A percentile compares a stretch with the other conserved stretches of the same genome.
Evolutionary conservation across 202 grass and related monocot species (phyloP).

Genomic region (Hordeum pubiflorum): DNA sequence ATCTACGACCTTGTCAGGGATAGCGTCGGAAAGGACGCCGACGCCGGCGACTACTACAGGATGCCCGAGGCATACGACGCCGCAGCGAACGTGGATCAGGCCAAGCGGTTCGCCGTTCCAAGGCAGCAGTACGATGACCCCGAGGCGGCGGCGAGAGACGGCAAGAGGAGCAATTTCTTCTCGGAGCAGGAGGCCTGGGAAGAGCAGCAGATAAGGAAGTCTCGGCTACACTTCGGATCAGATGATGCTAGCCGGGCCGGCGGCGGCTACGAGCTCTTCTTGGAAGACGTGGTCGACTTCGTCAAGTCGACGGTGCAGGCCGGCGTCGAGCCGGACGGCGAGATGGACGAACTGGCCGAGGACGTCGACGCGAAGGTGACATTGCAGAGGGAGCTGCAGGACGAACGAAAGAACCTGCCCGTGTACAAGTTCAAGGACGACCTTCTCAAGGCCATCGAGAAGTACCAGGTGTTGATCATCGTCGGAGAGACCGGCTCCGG

Average conservation of each 20-base stretch:
- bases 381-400: constrained; percentile 9
- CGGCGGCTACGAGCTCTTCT: constrained; percentile 11
- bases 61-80: constrained; percentile 46
- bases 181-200: constrained; percentile 38
- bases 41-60: constrained; percentile 20
- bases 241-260: not conserved
- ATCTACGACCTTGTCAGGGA: not conserved
- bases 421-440: constrained; percentile 38
- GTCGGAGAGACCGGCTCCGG: constrained; percentile 45
- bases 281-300: constrained; percentile 26
- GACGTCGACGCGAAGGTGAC: not conserved
- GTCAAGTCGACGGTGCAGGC: constrained; percentile 5
- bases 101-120: constrained; percentile 22
- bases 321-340: not conserved
- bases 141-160: not conserved
- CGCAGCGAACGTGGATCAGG: constrained; percentile 19
- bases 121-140: constrained; percentile 4
- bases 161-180: not conserved
- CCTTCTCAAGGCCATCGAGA: constrained; percentile 26
- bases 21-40: not conserved
- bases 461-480: constrained; percentile 32
- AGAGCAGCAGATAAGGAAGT: constrained; percentile 34
- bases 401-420: constrained; percentile 39
- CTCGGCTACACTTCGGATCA: constrained; percentile 26
- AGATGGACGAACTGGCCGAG: not conserved